Conservation (phyloP, 345 rosid genomes). For the Geranium brycei region DNA sequence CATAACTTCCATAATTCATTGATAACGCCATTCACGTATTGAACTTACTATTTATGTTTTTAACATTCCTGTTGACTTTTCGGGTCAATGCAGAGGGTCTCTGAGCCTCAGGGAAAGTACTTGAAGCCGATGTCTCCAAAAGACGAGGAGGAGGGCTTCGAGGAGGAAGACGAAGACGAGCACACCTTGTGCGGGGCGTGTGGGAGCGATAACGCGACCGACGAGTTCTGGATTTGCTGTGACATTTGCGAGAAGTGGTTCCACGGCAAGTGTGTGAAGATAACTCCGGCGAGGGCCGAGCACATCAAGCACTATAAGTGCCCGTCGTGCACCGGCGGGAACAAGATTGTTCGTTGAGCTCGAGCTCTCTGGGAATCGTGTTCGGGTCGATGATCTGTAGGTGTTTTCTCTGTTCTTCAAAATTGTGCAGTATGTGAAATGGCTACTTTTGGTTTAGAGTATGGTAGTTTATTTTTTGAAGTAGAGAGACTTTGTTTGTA, state of each 20-base stretch:
- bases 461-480: neutral
- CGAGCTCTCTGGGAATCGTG: neutral
- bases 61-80: too few relatives aligned
- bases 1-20: too few relatives aligned
- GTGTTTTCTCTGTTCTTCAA: neutral
- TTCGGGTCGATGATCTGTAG: too few relatives aligned
- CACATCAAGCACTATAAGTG: neutral
- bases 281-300: neutral
- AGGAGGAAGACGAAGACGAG: neutral
- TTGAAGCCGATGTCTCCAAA: neutral
- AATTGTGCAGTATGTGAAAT: neutral
- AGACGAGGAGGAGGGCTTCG: neutral
- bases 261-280: neutral
- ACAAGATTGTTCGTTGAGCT: neutral
- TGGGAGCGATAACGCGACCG: neutral
- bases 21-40: too few relatives aligned
- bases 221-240: neutral
- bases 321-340: neutral
- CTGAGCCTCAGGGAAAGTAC: neutral
- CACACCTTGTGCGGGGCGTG: neutral
- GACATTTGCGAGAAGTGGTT: neutral
- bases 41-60: too few relatives aligned
- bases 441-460: neutral
- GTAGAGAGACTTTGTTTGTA: neutral
- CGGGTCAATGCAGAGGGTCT: neutral